phyloP scores from a whole-genome alignment of 2,329 filamentous ascomycete genomes.

The Ophiosphaerella herpotricha region DNA sequence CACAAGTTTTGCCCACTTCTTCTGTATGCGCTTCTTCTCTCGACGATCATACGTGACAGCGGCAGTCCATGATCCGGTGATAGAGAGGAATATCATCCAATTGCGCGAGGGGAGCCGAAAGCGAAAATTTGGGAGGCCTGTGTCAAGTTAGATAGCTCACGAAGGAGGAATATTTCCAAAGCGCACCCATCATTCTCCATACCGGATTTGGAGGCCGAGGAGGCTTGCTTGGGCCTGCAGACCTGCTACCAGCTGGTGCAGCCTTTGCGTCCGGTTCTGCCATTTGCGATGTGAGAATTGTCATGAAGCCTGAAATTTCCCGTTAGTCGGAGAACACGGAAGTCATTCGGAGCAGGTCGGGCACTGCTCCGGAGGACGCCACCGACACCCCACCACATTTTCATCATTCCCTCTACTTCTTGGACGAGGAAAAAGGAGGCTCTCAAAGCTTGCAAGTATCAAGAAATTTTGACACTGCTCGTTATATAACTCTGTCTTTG shows the following conservation, averaged over 20 bases:
- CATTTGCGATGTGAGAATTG: slow-evolving; percentile 31
- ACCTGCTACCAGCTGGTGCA: slow-evolving; percentile 24
- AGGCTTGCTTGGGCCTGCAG: slow-evolving; percentile 30
- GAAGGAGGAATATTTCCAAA: slow-evolving; percentile 1
- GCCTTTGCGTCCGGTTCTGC: slow-evolving; percentile 38
- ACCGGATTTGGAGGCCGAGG: slow-evolving; percentile 44
- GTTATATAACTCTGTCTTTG: not conserved
- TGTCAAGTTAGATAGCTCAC: slow-evolving; percentile 14
- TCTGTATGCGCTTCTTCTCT: slow-evolving; percentile 82
- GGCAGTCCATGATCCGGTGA: slow-evolving; percentile 76
- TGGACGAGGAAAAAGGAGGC: too few relatives aligned
- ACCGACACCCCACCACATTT: not conserved
- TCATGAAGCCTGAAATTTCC: slow-evolving; percentile 32
- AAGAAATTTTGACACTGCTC: too few relatives aligned
- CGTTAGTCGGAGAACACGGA: slow-evolving; percentile 21
- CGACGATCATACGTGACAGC: slow-evolving; percentile 90
- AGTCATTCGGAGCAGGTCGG: slow-evolving; percentile 16
- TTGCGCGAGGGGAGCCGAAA: slow-evolving; percentile 90
- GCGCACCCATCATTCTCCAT: slow-evolving; percentile 47
- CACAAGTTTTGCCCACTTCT: slow-evolving; percentile 85
- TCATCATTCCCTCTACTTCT: too few relatives aligned
- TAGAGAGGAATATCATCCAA: slow-evolving; percentile 91
- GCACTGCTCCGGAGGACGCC: not conserved
- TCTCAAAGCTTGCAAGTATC: too few relatives aligned
- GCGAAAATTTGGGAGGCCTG: slow-evolving; percentile 81